Evolutionary conservation across 768 basidiomycete species (phyloP).

Genomic region (Rhodotorula graminis): DNA sequence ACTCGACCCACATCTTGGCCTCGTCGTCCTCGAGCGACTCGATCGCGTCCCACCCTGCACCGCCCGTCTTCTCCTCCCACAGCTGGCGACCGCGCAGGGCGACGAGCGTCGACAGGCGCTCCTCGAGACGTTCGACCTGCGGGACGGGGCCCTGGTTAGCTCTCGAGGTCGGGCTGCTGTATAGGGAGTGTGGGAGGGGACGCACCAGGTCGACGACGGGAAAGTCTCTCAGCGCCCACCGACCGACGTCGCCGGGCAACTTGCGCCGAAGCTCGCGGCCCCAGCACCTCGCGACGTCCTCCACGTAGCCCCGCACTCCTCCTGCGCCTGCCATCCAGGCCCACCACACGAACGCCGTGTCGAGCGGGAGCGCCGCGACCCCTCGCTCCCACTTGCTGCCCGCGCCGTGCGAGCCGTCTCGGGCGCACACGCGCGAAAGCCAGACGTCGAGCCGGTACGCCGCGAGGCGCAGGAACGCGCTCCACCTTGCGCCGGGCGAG

Average conservation of each 20-base stretch:
- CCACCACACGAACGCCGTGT: neutral
- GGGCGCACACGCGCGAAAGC: neutral
- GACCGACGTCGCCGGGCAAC: no score
- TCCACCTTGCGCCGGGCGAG: neutral
- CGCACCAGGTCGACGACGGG: neutral
- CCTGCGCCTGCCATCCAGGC: neutral
- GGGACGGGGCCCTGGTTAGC: no score
- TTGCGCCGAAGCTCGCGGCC: neutral
- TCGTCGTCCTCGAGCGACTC: neutral
- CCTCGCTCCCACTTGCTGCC: neutral
- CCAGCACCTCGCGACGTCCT: neutral
- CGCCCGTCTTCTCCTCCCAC: neutral
- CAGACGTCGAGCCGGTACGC: neutral
- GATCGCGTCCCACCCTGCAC: neutral
- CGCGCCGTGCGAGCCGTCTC: neutral
- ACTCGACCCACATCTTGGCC: neutral
- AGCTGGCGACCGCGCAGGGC: neutral
- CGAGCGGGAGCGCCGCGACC: neutral
- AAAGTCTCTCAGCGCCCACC: neutral
- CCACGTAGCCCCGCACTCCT: neutral
- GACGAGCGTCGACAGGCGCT: neutral
- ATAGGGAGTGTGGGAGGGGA: fast-evolving
- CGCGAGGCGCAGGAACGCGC: neutral
- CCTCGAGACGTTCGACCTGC: neutral
- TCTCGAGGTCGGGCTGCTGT: no score